Evolutionary conservation across 116 monocot species (phyloP), one percentile per base, ranked within the genome.

Genomic region (Cymodocea nodosa): DNA sequence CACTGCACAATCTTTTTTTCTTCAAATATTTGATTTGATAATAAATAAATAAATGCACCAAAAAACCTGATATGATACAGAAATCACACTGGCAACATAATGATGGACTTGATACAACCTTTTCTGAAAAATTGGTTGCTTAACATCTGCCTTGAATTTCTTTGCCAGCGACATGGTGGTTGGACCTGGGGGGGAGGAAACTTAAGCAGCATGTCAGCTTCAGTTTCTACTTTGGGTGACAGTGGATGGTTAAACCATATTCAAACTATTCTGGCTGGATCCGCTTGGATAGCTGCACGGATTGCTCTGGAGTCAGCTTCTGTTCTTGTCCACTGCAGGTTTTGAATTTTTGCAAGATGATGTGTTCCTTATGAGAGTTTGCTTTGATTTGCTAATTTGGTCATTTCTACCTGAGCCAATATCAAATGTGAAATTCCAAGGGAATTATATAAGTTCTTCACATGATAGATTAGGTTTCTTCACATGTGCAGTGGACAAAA

Each of bases 281-380:
- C 98, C 80, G 86, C 89, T 68, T 98, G 98, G 98, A 98, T 98
- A 79, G 92, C 98, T 75, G 98, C 92, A 64, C 91, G 84, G 52
- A 76, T 98, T 63, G 80, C 76, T 13, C 64, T 86, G 65, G 98
- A 98, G 70, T 86, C 83, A 40, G 82, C 98, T 15, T 89, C 98
- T 18, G 98, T 98, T 81, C 89, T 98, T 70, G 92, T 89, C 18
- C 98, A 98, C 68, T 98, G 98, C 98, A 98, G 98, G 98, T 98
- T 61, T 61, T 44, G 44, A 8, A 0, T 44, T 44, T 44, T 44
- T 44, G 44, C 44, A 44, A 44, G 6, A 8, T 11, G 1, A 44
- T 8, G 44, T 44, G 44, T 44, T 44, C 44, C 44, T 44, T 6
- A 8, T 44, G 44, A 44, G 11, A 44, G 6, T 44, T 8, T 44